A percentile compares a stretch with the other conserved stretches of the same genome.
phyloP scores from a whole-genome alignment of 2,329 filamentous ascomycete species.

The Epicoccum sorghinum region DNA sequence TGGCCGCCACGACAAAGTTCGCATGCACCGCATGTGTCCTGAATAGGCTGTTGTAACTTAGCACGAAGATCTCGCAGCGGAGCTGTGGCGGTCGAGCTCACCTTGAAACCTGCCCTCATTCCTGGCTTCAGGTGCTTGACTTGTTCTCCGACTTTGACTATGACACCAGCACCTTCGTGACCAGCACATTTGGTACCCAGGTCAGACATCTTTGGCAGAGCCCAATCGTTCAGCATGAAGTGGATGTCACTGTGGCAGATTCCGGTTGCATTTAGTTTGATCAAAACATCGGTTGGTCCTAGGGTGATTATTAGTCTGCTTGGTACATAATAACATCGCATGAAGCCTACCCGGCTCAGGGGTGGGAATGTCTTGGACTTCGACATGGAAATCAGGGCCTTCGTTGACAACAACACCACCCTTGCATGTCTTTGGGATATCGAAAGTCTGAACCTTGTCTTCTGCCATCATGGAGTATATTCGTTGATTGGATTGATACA shows the following conservation, averaged over 20 bases:
- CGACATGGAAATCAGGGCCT: slow-evolving; percentile 56
- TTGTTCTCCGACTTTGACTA: slow-evolving; percentile 61
- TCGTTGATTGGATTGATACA: not conserved
- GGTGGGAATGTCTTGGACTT: slow-evolving; percentile 55
- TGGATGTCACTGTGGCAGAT: slow-evolving; percentile 65
- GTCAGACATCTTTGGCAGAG: slow-evolving; percentile 44
- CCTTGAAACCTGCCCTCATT: slow-evolving; percentile 47
- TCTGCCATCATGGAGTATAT: slow-evolving; percentile 30
- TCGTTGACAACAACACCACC: slow-evolving; percentile 60
- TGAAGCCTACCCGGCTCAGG: slow-evolving; percentile 51
- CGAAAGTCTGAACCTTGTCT: slow-evolving; percentile 35
- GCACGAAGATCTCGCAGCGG: not conserved
- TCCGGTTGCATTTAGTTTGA: slow-evolving; percentile 64
- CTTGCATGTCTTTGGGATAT: slow-evolving; percentile 58
- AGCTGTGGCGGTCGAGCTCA: slow-evolving; percentile 2
- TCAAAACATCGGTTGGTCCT: slow-evolving; percentile 62
- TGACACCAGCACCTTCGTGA: slow-evolving; percentile 64
- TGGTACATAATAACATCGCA: not conserved
- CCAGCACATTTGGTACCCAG: slow-evolving; percentile 56
- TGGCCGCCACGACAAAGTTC: slow-evolving; percentile 58
- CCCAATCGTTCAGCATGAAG: slow-evolving; percentile 62
- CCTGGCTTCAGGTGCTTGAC: slow-evolving; percentile 57
- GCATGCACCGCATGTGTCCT: slow-evolving; percentile 45
- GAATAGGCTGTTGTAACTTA: slow-evolving; percentile 28
- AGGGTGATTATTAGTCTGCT: slow-evolving; percentile 1